Evolutionary conservation across 805 yeast genomes (phyloP).

Genomic region (Middelhovenomyces tepae): DNA sequence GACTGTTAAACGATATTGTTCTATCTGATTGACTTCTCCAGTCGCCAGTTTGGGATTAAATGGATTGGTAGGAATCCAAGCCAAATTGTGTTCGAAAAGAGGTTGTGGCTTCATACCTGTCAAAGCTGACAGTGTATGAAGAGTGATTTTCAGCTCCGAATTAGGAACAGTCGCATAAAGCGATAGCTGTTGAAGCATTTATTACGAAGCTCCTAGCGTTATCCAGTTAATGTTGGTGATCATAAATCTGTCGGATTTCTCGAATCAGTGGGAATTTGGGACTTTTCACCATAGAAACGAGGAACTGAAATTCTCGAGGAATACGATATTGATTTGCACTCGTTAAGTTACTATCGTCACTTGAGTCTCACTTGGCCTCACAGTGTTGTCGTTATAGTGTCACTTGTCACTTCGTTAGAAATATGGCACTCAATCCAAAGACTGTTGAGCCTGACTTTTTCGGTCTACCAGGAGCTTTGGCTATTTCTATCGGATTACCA

Average conservation of each 20-base stretch:
- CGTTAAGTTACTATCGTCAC: no score
- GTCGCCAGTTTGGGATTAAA: conserved; percentile 23
- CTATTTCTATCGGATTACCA: conserved; percentile 62
- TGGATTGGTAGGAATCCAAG: conserved; percentile 26
- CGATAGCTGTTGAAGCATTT: conserved; percentile 30
- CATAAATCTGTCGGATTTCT: conserved; percentile 7
- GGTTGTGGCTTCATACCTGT: conserved; percentile 29
- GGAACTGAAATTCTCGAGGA: no score
- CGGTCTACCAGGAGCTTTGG: conserved; percentile 68
- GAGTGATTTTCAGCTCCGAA: conserved; percentile 23
- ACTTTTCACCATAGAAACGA: no score
- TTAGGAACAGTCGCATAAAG: conserved; percentile 25
- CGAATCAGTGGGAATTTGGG: no score
- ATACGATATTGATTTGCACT: no score
- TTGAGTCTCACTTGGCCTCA: no score
- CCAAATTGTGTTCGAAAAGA: conserved; percentile 21
- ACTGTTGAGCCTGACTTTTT: conserved; percentile 68
- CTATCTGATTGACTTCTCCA: conserved; percentile 26
- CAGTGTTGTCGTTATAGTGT: no score
- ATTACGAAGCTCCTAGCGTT: background rate
- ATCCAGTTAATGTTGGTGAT: background rate
- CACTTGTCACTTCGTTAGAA: background rate
- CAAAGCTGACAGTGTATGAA: conserved; percentile 27
- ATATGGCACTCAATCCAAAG: conserved; percentile 45
- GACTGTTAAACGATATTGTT: conserved; percentile 30